A percentile compares a stretch with the other conserved stretches of the same genome.
These are phyloP conservation scores for Trichophyton equinum DNA, from an alignment of 2,329 filamentous ascomycete genomes.

Conservation along the genomic window DNA sequence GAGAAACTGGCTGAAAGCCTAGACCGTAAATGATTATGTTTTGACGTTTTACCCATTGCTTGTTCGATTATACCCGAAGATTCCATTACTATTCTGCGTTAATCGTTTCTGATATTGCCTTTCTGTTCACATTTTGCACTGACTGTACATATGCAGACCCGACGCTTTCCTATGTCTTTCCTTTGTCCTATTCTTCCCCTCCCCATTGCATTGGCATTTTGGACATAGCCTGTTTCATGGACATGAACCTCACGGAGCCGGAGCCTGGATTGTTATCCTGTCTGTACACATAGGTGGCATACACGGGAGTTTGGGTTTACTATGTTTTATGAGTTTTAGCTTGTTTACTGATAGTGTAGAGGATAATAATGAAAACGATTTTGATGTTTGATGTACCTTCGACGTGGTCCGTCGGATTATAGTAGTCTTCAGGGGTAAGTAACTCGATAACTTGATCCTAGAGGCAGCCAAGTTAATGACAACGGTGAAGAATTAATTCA, in stretches of 20 bases:
- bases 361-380: too few species aligned
- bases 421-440: too few species aligned
- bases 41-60: not conserved
- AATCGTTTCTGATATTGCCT: not conserved
- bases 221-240: not conserved
- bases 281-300: not conserved
- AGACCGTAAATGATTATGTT: not conserved
- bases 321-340: too few species aligned
- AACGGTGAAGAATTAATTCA: too few species aligned
- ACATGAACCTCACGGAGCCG: not conserved
- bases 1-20: constrained; percentile 36
- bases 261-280: not conserved
- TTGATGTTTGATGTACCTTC: too few species aligned
- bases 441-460: too few species aligned
- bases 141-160: not conserved
- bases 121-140: not conserved
- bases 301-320: not conserved
- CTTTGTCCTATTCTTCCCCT: not conserved
- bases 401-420: too few species aligned
- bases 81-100: not conserved
- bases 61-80: not conserved
- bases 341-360: too few species aligned
- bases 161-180: not conserved
- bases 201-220: not conserved
- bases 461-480: too few species aligned